Base-by-base conservation (phyloP, 2,329 filamentous ascomycete genomes). In the Fusarium hostae region DNA sequence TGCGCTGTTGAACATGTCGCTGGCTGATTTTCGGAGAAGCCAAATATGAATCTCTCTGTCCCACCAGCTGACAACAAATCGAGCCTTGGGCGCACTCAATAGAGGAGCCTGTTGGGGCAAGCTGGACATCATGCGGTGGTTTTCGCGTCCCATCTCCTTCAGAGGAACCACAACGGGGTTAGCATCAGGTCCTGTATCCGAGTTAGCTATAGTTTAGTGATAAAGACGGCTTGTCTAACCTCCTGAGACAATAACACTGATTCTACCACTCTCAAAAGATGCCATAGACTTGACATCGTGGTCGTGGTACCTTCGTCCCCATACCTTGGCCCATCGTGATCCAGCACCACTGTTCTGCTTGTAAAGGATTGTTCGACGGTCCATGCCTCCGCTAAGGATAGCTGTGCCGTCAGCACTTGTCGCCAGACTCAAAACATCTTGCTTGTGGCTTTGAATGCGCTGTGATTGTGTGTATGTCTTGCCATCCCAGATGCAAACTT, bases 261-360 rank as follows among this genome's bases (percentile, higher is more conserved):
- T 89, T 54, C 90, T 90, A 55, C 88, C 90, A 57, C 91, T 91
- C 81, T 99, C 96, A 72, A 95, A 98, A 0, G 93, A 91, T 37
- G 94, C 93, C 89, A 98, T 93, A 2, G 94, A 89, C 84, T 98
- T 98, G 76, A 98, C 94, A 83, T 99, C 96, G 80, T 98, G 95
- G 48, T 92, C 90, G 79, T 99, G 96, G 78, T 95, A 95, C 78
- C 94, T 88, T 73, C 93, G 88, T 78, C 97, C 94, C 81, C 90
- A 92, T n/a, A 94, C 87, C 80, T 96, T 95, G 64, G 89, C 89
- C 96, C 96, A 99, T 78, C 91, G 89, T 58, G 86, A 85, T 64
- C 86, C 87, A 26, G 88, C 85, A 48, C 87, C 86, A 63, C 85
- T 82, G 51, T 87, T 86, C 73, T 91, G 89, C 79, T 91, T 92